Evolutionary conservation across 805 yeast genomes (phyloP).

Genomic region (Candida hungchunana): DNA sequence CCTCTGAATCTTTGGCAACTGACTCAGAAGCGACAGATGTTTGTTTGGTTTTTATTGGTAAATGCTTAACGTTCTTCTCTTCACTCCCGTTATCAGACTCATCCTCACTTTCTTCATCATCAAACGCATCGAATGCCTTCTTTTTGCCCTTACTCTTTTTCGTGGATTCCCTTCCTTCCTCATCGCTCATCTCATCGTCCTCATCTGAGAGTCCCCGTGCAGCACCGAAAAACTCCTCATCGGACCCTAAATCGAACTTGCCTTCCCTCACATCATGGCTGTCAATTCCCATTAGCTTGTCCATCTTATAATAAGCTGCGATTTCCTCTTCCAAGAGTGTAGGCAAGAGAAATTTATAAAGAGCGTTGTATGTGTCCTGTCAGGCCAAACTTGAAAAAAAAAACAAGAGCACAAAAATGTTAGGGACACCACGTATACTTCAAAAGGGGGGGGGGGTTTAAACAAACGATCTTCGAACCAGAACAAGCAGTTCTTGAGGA

Average conservation of each 20-base stretch:
- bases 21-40: too few relatives aligned
- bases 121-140: conserved; percentile 20
- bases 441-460: background rate
- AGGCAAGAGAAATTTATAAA: too few relatives aligned
- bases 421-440: background rate
- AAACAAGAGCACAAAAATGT: too few relatives aligned
- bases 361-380: too few relatives aligned
- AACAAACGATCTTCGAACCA: conserved; percentile 2
- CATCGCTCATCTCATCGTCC: conserved; percentile 15
- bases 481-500: conserved; percentile 9
- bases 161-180: conserved; percentile 11
- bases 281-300: conserved; percentile 14
- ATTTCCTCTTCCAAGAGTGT: too few relatives aligned
- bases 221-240: conserved; percentile 24
- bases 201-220: conserved; percentile 7
- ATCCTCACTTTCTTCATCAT: conserved; percentile 20
- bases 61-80: background rate
- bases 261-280: conserved; percentile 16
- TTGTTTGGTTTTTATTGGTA: background rate
- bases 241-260: conserved; percentile 18
- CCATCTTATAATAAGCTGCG: conserved; percentile 14
- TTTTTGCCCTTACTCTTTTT: conserved; percentile 13
- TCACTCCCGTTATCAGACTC: conserved; percentile 11
- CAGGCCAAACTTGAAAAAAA: too few relatives aligned
- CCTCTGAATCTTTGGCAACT: too few relatives aligned